Evolutionary conservation across 2,329 filamentous ascomycete species (phyloP), one percentile per base, ranked within the genome.

Genomic region (Emmonsiellopsis sp.): DNA sequence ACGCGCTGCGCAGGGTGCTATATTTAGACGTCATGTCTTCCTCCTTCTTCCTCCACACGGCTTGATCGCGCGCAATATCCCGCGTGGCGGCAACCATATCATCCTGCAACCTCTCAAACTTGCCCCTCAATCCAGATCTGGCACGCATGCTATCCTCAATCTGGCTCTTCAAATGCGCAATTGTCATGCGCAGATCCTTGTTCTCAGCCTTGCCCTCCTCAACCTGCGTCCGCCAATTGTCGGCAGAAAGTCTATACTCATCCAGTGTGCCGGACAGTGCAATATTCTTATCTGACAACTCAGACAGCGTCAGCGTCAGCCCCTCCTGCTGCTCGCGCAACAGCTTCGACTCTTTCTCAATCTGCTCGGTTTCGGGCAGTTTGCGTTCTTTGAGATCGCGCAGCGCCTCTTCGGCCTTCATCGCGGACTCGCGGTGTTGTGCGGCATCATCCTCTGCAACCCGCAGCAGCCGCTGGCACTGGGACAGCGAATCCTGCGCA

Each of bases 81-180:
- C 83, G 82, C 51, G 88, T 85, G 48, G 89, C 87, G 53, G 77
- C 77, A 34, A 84, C 81, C 85, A 97, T 92, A 61, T 96, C 89
- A 58, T 89, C 82, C 69, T 97, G 91, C 40, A 98, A 76, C 55
- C 83, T 83, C 61, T 92, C 82, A 63, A 96, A 87, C 70, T 93
- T 95, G 66, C 77, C 77, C 60, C 89, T 85, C 81, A 94, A 91
- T 56, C 79, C 83, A 66, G 95, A 88, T 54, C 90, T 85, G 55
- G 94, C 81, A 58, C 86, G 83, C 64, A 91, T 84, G 63, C 89
- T 92, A 71, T 95, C 91, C 63, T 93, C 85, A 42, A 93, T 81
- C 65, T 95, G 90, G 45, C 80, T 80, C 57, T 84, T 83, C 53
- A 95, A 77, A 21, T 83, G 85, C 56, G 85, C 82, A 54, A 95